Conservation (phyloP, 2,329 filamentous ascomycete species). For the Saccharata proteae region DNA sequence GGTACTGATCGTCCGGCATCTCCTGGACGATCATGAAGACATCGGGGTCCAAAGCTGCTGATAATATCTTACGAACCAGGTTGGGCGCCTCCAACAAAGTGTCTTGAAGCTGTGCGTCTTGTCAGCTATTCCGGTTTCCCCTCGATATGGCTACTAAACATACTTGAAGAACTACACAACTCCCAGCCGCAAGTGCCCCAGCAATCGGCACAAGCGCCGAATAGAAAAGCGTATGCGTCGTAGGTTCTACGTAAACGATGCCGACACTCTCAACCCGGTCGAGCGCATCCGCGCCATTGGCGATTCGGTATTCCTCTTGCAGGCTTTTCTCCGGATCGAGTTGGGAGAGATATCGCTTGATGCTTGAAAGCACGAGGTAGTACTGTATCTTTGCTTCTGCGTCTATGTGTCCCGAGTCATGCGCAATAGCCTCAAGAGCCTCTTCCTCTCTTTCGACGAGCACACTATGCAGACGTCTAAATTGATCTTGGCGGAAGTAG, state of each 20-base stretch:
- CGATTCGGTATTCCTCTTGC: slow-evolving; percentile 31
- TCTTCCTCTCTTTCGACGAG: slow-evolving; percentile 23
- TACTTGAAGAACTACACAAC: slow-evolving; percentile 40
- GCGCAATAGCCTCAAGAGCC: slow-evolving; percentile 29
- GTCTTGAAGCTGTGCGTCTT: slow-evolving; percentile 25
- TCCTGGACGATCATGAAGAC: slow-evolving; percentile 35
- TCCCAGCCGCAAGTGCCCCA: slow-evolving; percentile 39
- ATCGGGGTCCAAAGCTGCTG: slow-evolving; percentile 33
- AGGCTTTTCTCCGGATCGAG: slow-evolving; percentile 28
- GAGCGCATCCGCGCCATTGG: slow-evolving; percentile 26
- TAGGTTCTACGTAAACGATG: slow-evolving; percentile 37
- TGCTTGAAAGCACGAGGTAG: slow-evolving; percentile 25
- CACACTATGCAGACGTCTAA: slow-evolving; percentile 30
- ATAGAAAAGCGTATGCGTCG: slow-evolving; percentile 37
- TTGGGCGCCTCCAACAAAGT: slow-evolving; percentile 24
- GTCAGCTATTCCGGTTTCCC: background rate
- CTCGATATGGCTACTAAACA: slow-evolving; percentile 5
- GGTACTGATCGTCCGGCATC: no score
- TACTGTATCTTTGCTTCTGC: slow-evolving; percentile 32
- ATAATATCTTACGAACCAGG: slow-evolving; percentile 27
- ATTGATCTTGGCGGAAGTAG: slow-evolving; percentile 35
- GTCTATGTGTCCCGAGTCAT: slow-evolving; percentile 23
- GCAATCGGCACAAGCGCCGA: slow-evolving; percentile 32
- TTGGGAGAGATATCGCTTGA: slow-evolving; percentile 28
- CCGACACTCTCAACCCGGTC: slow-evolving; percentile 25